These are phyloP conservation scores for Orychophragmus violaceus DNA, from an alignment of 345 rosid genomes.

Conservation along the genomic window DNA sequence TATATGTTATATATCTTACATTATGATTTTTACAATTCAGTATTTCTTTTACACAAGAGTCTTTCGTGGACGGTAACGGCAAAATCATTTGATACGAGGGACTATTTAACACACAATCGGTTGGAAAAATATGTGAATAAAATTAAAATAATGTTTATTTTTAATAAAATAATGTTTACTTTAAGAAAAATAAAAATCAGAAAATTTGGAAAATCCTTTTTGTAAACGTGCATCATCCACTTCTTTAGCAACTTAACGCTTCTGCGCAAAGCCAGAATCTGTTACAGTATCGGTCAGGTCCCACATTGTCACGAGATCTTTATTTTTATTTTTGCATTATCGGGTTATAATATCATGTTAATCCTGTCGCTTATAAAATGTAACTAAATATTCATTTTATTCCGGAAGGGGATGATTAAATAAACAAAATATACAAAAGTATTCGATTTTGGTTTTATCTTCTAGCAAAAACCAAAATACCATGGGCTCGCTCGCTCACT, in stretches of 20 bases:
- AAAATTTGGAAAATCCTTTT: neutral
- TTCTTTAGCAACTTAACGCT: conserved; percentile 14
- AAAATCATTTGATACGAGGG: neutral
- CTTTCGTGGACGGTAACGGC: conserved; percentile 7
- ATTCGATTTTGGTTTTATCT: neutral
- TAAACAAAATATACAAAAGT: neutral
- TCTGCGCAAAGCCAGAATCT: conserved; percentile 13
- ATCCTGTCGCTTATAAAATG: neutral
- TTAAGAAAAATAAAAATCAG: neutral
- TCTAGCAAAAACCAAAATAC: neutral
- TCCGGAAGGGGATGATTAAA: neutral
- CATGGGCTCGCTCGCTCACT: neutral
- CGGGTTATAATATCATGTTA: neutral
- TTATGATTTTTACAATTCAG: too few relatives aligned
- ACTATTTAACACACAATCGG: neutral
- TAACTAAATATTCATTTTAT: neutral
- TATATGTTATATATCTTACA: neutral
- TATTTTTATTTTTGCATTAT: neutral
- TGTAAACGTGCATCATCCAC: neutral
- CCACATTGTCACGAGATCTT: conserved; percentile 22
- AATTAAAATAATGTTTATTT: neutral
- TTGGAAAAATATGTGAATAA: neutral
- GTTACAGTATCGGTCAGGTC: conserved; percentile 14
- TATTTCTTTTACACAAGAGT: neutral
- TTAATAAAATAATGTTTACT: neutral